Conservation (phyloP, 1,139 yeast genomes). For the Eremothecium cymbalariae region DNA sequence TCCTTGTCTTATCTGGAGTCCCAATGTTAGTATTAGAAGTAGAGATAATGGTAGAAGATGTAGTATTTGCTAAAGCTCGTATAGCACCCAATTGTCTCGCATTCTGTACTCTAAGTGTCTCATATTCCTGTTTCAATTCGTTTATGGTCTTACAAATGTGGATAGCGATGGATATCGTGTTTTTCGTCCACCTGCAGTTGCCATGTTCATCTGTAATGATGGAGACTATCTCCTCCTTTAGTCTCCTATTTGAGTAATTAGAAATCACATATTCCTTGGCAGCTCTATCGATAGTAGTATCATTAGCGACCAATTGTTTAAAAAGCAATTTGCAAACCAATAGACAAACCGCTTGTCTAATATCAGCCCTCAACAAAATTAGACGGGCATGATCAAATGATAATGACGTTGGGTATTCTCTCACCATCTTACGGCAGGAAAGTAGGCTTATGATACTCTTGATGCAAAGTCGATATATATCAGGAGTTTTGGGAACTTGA, state of each 20-base stretch:
- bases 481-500: constrained; percentile 18
- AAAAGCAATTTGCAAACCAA: constrained; percentile 66
- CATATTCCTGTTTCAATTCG: constrained; percentile 24
- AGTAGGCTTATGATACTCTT: constrained; percentile 44
- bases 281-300: constrained; percentile 28
- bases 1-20: constrained; percentile 5
- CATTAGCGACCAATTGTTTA: constrained; percentile 53
- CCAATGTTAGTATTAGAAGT: constrained; percentile 1
- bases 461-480: constrained; percentile 25
- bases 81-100: constrained; percentile 2
- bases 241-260: constrained; percentile 26
- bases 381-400: constrained; percentile 84
- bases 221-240: constrained; percentile 58
- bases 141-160: constrained; percentile 48
- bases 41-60: neutral
- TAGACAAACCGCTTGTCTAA: constrained; percentile 74
- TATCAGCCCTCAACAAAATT: constrained; percentile 72
- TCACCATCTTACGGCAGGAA: constrained; percentile 72
- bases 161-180: constrained; percentile 62
- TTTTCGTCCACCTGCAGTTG: constrained; percentile 83
- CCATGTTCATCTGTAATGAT: constrained; percentile 82
- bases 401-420: constrained; percentile 75
- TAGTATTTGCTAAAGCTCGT: constrained; percentile 1
- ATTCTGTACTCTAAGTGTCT: constrained; percentile 7
- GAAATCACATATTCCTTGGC: constrained; percentile 25